Evolutionary conservation across 2,329 filamentous ascomycete genomes (phyloP).

Genomic region (Thelonectria blattea): DNA sequence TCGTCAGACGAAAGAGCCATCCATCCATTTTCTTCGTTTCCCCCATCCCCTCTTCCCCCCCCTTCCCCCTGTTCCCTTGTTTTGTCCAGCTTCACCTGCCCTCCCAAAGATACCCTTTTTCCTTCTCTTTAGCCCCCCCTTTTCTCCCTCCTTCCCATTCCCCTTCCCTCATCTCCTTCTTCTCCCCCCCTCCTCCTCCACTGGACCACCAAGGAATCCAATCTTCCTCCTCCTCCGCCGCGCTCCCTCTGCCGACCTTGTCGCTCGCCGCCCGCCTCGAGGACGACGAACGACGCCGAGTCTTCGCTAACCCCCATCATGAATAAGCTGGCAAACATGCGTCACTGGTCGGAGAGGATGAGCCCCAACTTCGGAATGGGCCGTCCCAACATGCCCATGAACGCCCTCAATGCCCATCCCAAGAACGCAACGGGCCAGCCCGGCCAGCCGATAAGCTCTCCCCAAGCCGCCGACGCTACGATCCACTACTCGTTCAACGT

Average conservation of each 20-base stretch:
- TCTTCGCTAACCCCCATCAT: slow-evolving; percentile 52
- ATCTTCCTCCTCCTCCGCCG: background rate
- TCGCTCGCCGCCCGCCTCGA: slow-evolving; percentile 35
- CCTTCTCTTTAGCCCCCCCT: slow-evolving; percentile 28
- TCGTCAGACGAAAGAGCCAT: slow-evolving; percentile 41
- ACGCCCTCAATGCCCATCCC: slow-evolving; percentile 62
- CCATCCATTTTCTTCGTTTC: slow-evolving; percentile 31
- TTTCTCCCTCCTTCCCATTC: slow-evolving; percentile 29
- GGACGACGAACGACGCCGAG: slow-evolving; percentile 36
- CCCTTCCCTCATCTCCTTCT: slow-evolving; percentile 21
- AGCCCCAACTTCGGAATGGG: slow-evolving; percentile 72
- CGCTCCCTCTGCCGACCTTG: slow-evolving; percentile 36
- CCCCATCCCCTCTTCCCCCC: slow-evolving; percentile 20
- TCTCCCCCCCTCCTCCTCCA: slow-evolving; percentile 17
- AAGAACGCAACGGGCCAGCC: slow-evolving; percentile 58
- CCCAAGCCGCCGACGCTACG: slow-evolving; percentile 74
- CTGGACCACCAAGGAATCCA: background rate
- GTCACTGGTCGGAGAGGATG: slow-evolving; percentile 75
- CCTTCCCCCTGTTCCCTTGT: slow-evolving; percentile 22
- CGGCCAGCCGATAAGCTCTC: slow-evolving; percentile 66
- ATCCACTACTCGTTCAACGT: slow-evolving; percentile 98
- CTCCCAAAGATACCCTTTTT: slow-evolving; percentile 33
- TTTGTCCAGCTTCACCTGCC: slow-evolving; percentile 30
- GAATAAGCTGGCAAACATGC: slow-evolving; percentile 76
- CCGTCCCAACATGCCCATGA: slow-evolving; percentile 62